A percentile compares a stretch with the other conserved stretches of the same genome.
Evolutionary conservation across 2,329 filamentous ascomycete genomes (phyloP).

Genomic region (Hymenotorrendiella dingleyae): DNA sequence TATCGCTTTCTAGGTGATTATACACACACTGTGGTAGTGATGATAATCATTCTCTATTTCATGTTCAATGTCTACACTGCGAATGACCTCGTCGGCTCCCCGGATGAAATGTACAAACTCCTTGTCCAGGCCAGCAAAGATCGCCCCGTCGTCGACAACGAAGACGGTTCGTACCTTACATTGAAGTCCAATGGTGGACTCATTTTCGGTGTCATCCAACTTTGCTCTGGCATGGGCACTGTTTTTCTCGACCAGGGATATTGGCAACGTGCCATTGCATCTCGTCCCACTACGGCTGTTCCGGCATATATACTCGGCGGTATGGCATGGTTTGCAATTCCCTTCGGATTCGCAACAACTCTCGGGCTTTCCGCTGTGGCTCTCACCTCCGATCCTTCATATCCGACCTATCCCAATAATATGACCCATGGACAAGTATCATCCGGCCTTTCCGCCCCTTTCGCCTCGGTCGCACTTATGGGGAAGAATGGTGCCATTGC

Average conservation of each 20-base stretch:
- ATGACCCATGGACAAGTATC: conserved; percentile 57
- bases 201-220: conserved; percentile 7
- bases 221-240: conserved; percentile 7
- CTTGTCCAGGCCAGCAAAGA: conserved; percentile 38
- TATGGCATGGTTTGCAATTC: conserved; percentile 43
- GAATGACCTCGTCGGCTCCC: conserved; percentile 40
- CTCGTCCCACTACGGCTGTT: conserved; percentile 40
- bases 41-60: conserved; percentile 46
- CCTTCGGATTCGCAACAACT: conserved; percentile 46
- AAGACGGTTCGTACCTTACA: conserved; percentile 47
- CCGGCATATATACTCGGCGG: conserved; percentile 47
- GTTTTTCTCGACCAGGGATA: conserved; percentile 10
- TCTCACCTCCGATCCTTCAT: conserved; percentile 40
- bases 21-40: conserved; percentile 41
- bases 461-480: conserved; percentile 63
- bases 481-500: conserved; percentile 65
- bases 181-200: conserved; percentile 45
- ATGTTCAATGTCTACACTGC: conserved; percentile 40
- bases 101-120: conserved; percentile 43
- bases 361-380: conserved; percentile 44
- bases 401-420: conserved; percentile 42
- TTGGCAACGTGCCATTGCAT: conserved; percentile 42
- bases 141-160: conserved; percentile 45
- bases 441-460: conserved; percentile 63
- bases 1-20: background rate